Evolutionary conservation across 2,329 filamentous ascomycete genomes (phyloP).

Genomic region (Aspergillus ustus): DNA sequence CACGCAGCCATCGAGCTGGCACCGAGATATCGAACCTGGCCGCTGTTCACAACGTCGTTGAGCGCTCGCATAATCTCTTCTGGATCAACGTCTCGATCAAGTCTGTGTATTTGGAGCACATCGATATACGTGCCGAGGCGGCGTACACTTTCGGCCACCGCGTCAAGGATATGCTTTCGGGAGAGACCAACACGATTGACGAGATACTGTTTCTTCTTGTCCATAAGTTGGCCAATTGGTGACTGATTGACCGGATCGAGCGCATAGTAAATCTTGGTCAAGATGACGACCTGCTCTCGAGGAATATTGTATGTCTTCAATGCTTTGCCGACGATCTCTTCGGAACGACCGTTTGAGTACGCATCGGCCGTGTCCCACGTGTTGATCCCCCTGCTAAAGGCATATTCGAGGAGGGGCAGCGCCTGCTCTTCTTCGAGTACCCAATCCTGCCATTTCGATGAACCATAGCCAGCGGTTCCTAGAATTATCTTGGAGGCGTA

Average conservation of each 20-base stretch:
- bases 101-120: conserved; percentile 59
- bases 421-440: conserved; percentile 41
- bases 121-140: conserved; percentile 60
- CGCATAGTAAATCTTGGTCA: conserved; percentile 63
- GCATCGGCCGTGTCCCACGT: conserved; percentile 43
- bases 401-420: conserved; percentile 40
- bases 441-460: conserved; percentile 42
- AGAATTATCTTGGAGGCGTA: conserved; percentile 63
- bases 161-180: conserved; percentile 68
- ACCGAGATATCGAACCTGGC: conserved; percentile 48
- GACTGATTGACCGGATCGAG: conserved; percentile 33
- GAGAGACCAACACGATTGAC: conserved; percentile 56
- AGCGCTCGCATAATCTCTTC: conserved; percentile 59
- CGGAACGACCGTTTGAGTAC: not conserved
- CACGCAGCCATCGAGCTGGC: conserved; percentile 54
- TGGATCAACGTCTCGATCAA: conserved; percentile 53
- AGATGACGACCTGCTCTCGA: conserved; percentile 65
- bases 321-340: not conserved
- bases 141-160: conserved; percentile 62
- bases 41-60: conserved; percentile 50
- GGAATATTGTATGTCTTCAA: conserved; percentile 64
- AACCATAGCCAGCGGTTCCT: conserved; percentile 56
- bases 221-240: conserved; percentile 28
- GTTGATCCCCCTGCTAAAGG: conserved; percentile 43
- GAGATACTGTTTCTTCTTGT: conserved; percentile 32